A percentile compares a stretch with the other conserved stretches of the same genome.
phyloP scores from a whole-genome alignment of 306 rosid species.

The Quercus berberidifolia region DNA sequence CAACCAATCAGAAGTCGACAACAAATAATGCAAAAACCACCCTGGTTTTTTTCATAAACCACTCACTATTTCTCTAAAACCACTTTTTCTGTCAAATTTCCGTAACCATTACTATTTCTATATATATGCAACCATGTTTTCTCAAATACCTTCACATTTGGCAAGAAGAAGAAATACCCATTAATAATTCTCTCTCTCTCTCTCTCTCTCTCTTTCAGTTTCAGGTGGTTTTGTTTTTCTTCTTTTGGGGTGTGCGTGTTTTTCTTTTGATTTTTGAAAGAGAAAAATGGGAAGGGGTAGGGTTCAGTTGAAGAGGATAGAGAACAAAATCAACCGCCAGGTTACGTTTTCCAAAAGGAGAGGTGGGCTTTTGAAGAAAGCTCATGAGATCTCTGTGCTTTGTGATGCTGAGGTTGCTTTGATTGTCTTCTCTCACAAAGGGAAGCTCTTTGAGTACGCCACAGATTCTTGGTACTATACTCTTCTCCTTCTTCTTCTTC shows the following conservation, averaged over 20 bases:
- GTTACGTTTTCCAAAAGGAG: slow-evolving; percentile 93
- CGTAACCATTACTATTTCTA: neutral
- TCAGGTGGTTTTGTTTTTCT: neutral
- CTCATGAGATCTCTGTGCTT: slow-evolving; percentile 91
- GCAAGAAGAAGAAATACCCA: slow-evolving; percentile 31
- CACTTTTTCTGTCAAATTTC: neutral
- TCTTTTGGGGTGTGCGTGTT: neutral
- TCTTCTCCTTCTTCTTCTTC: neutral
- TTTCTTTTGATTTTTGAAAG: neutral
- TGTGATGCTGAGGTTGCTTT: slow-evolving; percentile 96
- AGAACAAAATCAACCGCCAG: slow-evolving; percentile 87
- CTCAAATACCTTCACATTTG: slow-evolving; percentile 26
- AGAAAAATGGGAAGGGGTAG: slow-evolving; percentile 81
- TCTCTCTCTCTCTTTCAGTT: slow-evolving; percentile 9
- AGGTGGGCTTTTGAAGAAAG: slow-evolving; percentile 76
- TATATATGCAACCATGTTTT: slow-evolving; percentile 4
- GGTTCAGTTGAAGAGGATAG: slow-evolving; percentile 83
- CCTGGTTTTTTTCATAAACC: slow-evolving; percentile 40
- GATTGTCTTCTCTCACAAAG: slow-evolving; percentile 84
- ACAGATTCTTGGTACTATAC: slow-evolving; percentile 71
- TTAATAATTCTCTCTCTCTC: slow-evolving; percentile 7
- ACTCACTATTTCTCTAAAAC: neutral
- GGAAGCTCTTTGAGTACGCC: slow-evolving; percentile 86
- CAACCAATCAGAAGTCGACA: slow-evolving; percentile 52
- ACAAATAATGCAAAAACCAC: slow-evolving; percentile 28